Base-by-base conservation (phyloP, 2,329 filamentous ascomycete species). In the Pestalotiopsis sp. region DNA sequence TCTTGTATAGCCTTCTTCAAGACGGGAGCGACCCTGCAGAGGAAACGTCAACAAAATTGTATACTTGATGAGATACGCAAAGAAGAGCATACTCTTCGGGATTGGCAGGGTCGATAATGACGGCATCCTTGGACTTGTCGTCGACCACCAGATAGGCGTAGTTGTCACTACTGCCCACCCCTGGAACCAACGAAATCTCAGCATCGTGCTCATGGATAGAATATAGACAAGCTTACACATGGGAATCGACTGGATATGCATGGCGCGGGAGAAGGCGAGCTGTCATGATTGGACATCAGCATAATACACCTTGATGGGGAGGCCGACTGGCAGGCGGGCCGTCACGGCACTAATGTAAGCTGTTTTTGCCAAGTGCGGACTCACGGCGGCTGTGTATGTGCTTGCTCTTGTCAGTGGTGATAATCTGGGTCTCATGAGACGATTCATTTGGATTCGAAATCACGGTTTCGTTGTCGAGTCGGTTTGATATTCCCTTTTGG, bases 191-290 rank as follows among this genome's bases (percentile, higher is more conserved):
- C 25, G 17, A 27, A 31, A 52, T 39, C 23, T 31, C 31, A 20
- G 12, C 4, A 36, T 62, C 17, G 76, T 49, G 17, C 23, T n/a
- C 58, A 70, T 27, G 13, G 58, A 60, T 27, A 60, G 3, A 1
- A 60, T 13, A 36, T 60, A 6, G 23, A 31, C 31, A 39, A 36
- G 84, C 90, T 77, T 88, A 94, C 93, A 95, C 92, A 96, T 95
- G 68, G 93, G 92, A 82, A 96, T 95, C 74, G 92, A 92, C 82
- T 93, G 88, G 83, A 95, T 92, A 88, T 95, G 92, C 93, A 96
- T 96, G 73, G 83, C 82, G 82, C 87, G 86, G 66, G 76, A 68
- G 68, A 72, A 73, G 65, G 75, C 72, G 68, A 76, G 76, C 80
- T 82, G 69, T 59, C 72, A 39, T 74, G 68, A 71, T 64, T 75